Evolutionary conservation across 1,139 yeast species (phyloP).

Genomic region (Casaregolazyma lundiana): DNA sequence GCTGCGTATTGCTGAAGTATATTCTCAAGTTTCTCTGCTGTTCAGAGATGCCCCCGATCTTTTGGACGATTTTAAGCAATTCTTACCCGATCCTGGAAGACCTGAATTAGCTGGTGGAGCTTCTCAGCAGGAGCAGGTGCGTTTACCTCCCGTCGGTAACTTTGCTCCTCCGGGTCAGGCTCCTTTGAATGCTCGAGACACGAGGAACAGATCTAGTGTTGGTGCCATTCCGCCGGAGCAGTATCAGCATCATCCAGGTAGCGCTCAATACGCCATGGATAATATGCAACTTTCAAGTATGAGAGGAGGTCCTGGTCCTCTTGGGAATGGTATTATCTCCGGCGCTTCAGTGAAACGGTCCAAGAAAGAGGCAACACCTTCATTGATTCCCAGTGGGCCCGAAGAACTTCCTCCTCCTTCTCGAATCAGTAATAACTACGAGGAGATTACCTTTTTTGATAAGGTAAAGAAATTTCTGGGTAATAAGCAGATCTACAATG

Average conservation of each 20-base stretch:
- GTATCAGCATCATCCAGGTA: slow-evolving; percentile 16
- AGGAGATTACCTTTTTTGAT: slow-evolving; percentile 87
- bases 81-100: slow-evolving; percentile 64
- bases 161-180: slow-evolving; percentile 68
- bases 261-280: slow-evolving; percentile 21
- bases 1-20: slow-evolving; percentile 90
- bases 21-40: slow-evolving; percentile 82
- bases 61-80: slow-evolving; percentile 89
- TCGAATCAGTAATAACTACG: slow-evolving; percentile 58
- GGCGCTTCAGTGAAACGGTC: slow-evolving; percentile 26
- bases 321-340: slow-evolving; percentile 37
- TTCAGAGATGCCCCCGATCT: slow-evolving; percentile 94
- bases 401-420: slow-evolving; percentile 64
- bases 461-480: slow-evolving; percentile 87
- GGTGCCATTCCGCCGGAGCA: slow-evolving; percentile 10
- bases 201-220: slow-evolving; percentile 16
- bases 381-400: slow-evolving; percentile 78
- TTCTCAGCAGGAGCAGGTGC: slow-evolving; percentile 31
- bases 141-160: slow-evolving; percentile 93
- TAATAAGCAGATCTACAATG: slow-evolving; percentile 84
- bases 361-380: slow-evolving; percentile 47
- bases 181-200: slow-evolving; percentile 11
- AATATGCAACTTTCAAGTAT: slow-evolving; percentile 37
- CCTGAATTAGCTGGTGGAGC: slow-evolving; percentile 12
- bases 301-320: slow-evolving; percentile 28